Conservation (phyloP, 2,329 filamentous ascomycete genomes). For the Hymenoscyphus repandus region DNA sequence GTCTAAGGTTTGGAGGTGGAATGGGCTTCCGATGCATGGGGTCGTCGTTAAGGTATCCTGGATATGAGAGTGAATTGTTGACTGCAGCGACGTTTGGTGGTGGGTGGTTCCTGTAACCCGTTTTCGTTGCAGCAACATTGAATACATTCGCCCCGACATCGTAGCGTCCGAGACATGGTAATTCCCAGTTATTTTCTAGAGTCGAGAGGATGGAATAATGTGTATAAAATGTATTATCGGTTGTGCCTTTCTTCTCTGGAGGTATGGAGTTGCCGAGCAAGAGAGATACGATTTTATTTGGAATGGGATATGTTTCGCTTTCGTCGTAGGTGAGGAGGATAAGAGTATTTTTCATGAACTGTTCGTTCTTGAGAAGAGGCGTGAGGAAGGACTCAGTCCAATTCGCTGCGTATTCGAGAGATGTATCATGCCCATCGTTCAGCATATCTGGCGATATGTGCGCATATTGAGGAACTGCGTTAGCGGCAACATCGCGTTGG, state of each 20-base stretch:
- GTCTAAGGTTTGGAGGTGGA: conserved; percentile 39
- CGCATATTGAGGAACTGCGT: conserved; percentile 59
- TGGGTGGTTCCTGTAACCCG: conserved; percentile 26
- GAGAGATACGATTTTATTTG: conserved; percentile 49
- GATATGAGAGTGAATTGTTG: conserved; percentile 42
- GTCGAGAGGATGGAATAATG: conserved; percentile 41
- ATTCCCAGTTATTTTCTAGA: conserved; percentile 38
- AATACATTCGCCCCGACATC: conserved; percentile 37
- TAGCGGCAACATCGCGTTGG: conserved; percentile 48
- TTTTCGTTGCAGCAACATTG: conserved; percentile 25
- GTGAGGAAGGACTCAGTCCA: conserved; percentile 50
- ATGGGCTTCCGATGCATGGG: conserved; percentile 29
- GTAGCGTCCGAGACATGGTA: conserved; percentile 39
- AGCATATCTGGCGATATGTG: conserved; percentile 61
- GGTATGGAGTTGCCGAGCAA: conserved; percentile 52
- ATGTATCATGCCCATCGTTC: conserved; percentile 58
- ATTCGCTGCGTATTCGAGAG: conserved; percentile 43
- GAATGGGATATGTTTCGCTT: conserved; percentile 44
- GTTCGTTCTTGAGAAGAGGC: conserved; percentile 44
- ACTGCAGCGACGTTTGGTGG: conserved; percentile 32
- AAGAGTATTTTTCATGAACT: conserved; percentile 49
- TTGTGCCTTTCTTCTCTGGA: conserved; percentile 40
- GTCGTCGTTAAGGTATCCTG: conserved; percentile 36
- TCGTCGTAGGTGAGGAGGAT: conserved; percentile 56
- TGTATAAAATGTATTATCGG: conserved; percentile 45